Percentiles rank a stretch among this genome's conserved stretches.
These are phyloP conservation scores for Corymbia citriodora DNA, from an alignment of 441 rosid species.

Conservation along the genomic window DNA sequence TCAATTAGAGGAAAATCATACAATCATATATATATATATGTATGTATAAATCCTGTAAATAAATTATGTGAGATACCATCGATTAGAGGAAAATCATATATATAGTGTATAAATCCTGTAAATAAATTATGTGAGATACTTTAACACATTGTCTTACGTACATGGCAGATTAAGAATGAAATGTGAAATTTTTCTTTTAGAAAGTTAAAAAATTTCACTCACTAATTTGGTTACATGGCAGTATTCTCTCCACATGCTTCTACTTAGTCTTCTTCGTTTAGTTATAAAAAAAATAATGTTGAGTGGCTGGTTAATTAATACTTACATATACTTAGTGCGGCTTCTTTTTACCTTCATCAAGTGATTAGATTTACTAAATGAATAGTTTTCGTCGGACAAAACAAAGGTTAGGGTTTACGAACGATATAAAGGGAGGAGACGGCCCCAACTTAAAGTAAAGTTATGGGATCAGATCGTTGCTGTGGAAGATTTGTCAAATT, in stretches of 20 bases:
- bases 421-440: neutral
- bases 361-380: neutral
- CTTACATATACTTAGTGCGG: neutral
- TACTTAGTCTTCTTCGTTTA: neutral
- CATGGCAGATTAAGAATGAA: neutral
- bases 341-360: neutral
- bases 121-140: neutral
- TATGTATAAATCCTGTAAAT: neutral
- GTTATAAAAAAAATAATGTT: neutral
- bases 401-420: neutral
- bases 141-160: neutral
- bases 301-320: neutral
- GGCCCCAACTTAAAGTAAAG: neutral
- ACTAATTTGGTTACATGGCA: neutral
- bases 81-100: too few species aligned
- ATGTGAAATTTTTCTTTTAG: neutral
- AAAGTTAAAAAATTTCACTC: neutral
- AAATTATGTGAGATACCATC: neutral
- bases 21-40: too few species aligned
- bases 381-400: neutral
- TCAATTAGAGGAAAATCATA: too few species aligned
- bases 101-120: neutral
- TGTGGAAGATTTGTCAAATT: neutral
- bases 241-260: neutral
- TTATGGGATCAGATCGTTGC: neutral